These are phyloP conservation scores for Asterionellopsis glacialis DNA, from an alignment of 108 stramenopile genomes.

Conservation along the genomic window DNA sequence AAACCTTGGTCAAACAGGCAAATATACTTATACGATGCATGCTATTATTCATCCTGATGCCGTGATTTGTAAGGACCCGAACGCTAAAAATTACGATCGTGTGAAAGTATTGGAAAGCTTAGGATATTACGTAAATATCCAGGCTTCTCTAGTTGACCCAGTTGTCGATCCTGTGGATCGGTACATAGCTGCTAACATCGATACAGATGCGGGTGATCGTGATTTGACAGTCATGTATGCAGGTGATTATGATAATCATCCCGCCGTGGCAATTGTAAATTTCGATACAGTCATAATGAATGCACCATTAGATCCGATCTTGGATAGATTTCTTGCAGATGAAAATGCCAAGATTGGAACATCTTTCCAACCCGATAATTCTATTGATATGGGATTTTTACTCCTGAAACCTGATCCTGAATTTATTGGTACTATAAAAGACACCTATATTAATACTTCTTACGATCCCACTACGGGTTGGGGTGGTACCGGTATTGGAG, in stretches of 20 bases:
- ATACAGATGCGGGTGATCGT: neutral
- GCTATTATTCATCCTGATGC: constrained; percentile 11
- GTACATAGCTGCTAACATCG: neutral
- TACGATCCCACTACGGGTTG: neutral
- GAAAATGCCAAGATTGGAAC: too few species aligned
- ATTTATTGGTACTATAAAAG: neutral
- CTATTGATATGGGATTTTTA: neutral
- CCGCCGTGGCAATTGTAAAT: neutral
- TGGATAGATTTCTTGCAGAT: too few species aligned
- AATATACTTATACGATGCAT: constrained; percentile 2
- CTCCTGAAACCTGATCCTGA: neutral
- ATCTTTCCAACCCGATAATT: too few species aligned
- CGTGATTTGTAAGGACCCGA: neutral
- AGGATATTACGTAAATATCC: neutral
- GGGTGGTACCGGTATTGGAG: constrained; percentile 1
- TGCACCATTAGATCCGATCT: neutral
- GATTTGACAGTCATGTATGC: neutral
- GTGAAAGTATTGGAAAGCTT: constrained; percentile 5
- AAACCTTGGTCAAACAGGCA: too few species aligned
- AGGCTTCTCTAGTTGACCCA: neutral
- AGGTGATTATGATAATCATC: neutral
- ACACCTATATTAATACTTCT: neutral
- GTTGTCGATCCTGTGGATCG: too few species aligned
- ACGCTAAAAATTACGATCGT: constrained; percentile 6
- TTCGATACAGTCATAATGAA: neutral